Evolutionary conservation across 2,329 filamentous ascomycete genomes (phyloP), one percentile per base, ranked within the genome.

Genomic region (Fusarium pilosicola): DNA sequence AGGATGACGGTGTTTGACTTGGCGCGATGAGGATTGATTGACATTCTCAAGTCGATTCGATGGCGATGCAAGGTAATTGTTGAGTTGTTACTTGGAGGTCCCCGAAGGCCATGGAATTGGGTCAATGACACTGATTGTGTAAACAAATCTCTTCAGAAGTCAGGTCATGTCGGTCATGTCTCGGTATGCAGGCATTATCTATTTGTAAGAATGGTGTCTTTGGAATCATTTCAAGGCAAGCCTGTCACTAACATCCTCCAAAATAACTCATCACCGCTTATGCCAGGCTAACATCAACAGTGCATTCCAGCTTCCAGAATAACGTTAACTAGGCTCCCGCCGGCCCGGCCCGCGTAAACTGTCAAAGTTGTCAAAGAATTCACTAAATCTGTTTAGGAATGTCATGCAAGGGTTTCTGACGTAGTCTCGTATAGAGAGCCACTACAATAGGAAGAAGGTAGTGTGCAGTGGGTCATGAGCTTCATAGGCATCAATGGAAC

Each of bases 1-100:
- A 30, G 51, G 42, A 42, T 34, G 24, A 34, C n/a, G 49, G 45
- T 68, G 61, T 59, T 28, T 45, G 34, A 34, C 18, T 44, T 52
- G 30, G 42, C 34, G 39, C 45, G 49, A 26, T 28, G 20, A 55
- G 24, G n/a, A 39, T 57, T 45, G 22, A 45, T 26, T n/a, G 20
- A 45, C 10, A 45, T 34, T 32, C 3, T 24, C 11, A 24, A 44
- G 34, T 38, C 22, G 17, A 32, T 34, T 26, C 10, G 36, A 44
- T 45, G 24, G 12, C 1, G 3, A 32, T 15, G 22, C 22, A 44
- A 26, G 12, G 12, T 3, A 17, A 20, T 45, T 22, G 13, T 15
- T 6, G 1, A 24, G 6, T 2, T 32, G 20, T 15, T 2, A 12
- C 13, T 5, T 45, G 38, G 22, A 26, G 38, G 28, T 32, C 7